A percentile compares a stretch with the other conserved stretches of the same genome.
Evolutionary conservation across 768 basidiomycete genomes (phyloP).

Genomic region (Rhodotorula diobovata): DNA sequence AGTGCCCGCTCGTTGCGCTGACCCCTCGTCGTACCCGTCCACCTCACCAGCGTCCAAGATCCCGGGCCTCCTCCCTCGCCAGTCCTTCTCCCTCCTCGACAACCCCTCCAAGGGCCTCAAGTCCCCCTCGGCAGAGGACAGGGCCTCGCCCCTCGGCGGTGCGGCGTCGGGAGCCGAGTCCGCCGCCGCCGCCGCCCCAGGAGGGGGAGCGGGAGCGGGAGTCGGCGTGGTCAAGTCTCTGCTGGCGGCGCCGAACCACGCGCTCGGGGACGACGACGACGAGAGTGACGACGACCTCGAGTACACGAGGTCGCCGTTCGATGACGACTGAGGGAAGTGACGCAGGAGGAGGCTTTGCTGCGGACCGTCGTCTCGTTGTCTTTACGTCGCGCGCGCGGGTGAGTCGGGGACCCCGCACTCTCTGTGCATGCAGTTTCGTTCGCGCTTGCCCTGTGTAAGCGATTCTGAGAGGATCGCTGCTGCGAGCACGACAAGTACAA

Average conservation of each 20-base stretch:
- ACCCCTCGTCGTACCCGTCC: background rate
- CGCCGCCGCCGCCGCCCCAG: background rate
- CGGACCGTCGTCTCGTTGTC: too few relatives aligned
- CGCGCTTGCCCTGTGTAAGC: background rate
- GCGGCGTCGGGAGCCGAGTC: too few relatives aligned
- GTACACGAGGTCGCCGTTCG: slow-evolving; percentile 29
- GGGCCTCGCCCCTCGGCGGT: background rate
- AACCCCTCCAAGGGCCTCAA: background rate
- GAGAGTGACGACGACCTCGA: slow-evolving; percentile 33
- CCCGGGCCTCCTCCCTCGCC: slow-evolving; percentile 30
- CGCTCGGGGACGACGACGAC: slow-evolving; percentile 4
- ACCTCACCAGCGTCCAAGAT: slow-evolving; percentile 2
- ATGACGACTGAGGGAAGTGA: slow-evolving; percentile 21
- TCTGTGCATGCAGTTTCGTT: background rate
- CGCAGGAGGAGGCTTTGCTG: too few relatives aligned
- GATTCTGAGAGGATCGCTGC: background rate
- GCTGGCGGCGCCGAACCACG: slow-evolving; percentile 2
- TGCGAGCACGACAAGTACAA: background rate
- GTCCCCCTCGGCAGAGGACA: background rate
- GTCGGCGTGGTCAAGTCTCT: background rate
- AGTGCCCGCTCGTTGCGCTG: too few relatives aligned
- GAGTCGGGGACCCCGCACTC: too few relatives aligned
- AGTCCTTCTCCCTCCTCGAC: slow-evolving; percentile 36
- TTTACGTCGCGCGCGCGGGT: too few relatives aligned
- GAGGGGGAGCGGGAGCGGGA: background rate